These are phyloP conservation scores for Tulasnella sp. DNA, from an alignment of 768 basidiomycete species.

Conservation along the genomic window DNA sequence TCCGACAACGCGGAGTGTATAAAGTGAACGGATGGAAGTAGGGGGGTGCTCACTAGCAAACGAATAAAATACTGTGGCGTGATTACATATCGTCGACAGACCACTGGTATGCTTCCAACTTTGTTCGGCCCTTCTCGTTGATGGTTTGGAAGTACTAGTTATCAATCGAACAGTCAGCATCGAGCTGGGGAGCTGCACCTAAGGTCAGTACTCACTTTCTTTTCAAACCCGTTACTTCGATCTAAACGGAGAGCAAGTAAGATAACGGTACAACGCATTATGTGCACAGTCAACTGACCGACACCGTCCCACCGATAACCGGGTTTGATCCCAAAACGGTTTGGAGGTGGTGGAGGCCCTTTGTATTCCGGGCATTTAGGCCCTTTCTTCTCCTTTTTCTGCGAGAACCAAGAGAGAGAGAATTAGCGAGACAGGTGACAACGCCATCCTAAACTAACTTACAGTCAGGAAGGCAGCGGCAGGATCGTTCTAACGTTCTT, in stretches of 20 bases:
- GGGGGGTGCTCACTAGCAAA: neutral
- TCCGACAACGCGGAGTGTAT: no score
- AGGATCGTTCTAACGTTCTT: slow-evolving; percentile 94
- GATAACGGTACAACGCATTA: neutral
- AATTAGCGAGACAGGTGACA: neutral
- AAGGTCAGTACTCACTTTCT: neutral
- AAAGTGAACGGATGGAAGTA: no score
- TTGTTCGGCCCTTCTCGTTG: slow-evolving; percentile 1
- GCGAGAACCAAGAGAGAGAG: slow-evolving; percentile 14
- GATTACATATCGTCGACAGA: neutral
- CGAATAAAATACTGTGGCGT: neutral
- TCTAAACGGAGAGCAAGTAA: neutral
- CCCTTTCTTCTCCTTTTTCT: slow-evolving; percentile 71
- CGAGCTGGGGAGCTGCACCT: no score
- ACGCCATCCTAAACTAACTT: slow-evolving; percentile 27
- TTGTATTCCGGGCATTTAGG: slow-evolving; percentile 76
- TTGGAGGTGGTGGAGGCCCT: slow-evolving; percentile 85
- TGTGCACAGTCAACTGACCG: slow-evolving; percentile 41
- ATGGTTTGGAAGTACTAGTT: neutral
- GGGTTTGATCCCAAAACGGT: slow-evolving; percentile 90
- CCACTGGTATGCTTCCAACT: slow-evolving; percentile 5
- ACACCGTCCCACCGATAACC: slow-evolving; percentile 99
- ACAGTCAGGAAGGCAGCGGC: slow-evolving; percentile 90
- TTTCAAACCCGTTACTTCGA: slow-evolving; percentile 1
- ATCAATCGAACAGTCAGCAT: neutral